Evolutionary conservation across 768 basidiomycete species (phyloP).

Genomic region (Panaeolus papilionaceus): DNA sequence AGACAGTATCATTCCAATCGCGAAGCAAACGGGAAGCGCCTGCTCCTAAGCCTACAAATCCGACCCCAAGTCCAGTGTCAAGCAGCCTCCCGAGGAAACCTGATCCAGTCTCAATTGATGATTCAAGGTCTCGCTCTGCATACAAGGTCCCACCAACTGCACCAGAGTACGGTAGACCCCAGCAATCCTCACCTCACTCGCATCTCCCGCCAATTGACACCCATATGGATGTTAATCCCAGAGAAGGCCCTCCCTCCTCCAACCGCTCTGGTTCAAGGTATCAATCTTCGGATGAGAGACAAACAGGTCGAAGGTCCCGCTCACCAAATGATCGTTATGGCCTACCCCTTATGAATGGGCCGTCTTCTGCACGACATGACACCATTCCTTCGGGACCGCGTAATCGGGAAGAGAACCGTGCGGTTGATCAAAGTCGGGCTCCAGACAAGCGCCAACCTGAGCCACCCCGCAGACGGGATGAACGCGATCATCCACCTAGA

Average conservation of each 20-base stretch:
- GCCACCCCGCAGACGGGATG: neutral
- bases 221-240: conserved; percentile 35
- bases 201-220: conserved; percentile 26
- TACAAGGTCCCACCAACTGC: conserved; percentile 13
- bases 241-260: conserved; percentile 21
- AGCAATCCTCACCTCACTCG: conserved; percentile 21
- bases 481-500: neutral
- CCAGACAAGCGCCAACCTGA: conserved; percentile 1
- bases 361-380: neutral
- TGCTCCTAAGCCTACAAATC: neutral
- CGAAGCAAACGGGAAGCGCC: neutral
- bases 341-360: neutral
- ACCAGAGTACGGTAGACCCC: neutral
- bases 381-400: neutral
- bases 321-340: conserved; percentile 28
- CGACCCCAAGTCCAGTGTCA: neutral
- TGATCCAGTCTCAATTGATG: neutral
- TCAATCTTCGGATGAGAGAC: conserved; percentile 23
- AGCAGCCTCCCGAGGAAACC: neutral
- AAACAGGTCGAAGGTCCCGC: conserved; percentile 34
- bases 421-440: neutral
- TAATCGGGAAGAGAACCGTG: neutral
- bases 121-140: conserved; percentile 4
- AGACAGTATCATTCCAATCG: neutral
- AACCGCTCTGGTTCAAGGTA: conserved; percentile 25